Conservation (phyloP, 2,329 filamentous ascomycete species). For the Microsporum audouinii region DNA sequence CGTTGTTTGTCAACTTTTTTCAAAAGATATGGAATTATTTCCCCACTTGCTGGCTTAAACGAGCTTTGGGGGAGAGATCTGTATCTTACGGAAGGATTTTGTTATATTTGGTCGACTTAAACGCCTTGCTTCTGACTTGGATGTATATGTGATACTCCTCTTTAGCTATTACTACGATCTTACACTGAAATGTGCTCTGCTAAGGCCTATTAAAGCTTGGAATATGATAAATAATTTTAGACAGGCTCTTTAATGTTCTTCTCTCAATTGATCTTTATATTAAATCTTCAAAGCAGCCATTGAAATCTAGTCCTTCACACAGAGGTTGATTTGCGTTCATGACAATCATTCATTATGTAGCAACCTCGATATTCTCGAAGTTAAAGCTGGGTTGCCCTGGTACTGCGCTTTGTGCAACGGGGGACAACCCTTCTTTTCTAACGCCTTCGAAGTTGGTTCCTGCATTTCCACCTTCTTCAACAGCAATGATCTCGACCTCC, state of each 20-base stretch:
- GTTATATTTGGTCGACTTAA: background rate
- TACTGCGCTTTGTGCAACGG: constrained; percentile 59
- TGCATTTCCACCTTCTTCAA: constrained; percentile 48
- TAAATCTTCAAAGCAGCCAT: background rate
- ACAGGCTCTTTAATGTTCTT: background rate
- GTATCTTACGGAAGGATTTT: constrained; percentile 1
- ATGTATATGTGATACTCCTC: background rate
- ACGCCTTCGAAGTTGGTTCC: constrained; percentile 32
- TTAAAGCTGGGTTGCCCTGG: constrained; percentile 72
- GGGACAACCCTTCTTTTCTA: constrained; percentile 45
- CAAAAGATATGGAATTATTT: background rate
- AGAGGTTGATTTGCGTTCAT: background rate
- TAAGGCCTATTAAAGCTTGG: background rate
- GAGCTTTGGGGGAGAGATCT: background rate
- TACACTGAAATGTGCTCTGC: background rate
- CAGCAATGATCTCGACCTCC: constrained; percentile 58
- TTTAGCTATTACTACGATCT: background rate
- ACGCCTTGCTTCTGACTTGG: background rate
- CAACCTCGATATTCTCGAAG: constrained; percentile 61
- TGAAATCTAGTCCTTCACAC: background rate
- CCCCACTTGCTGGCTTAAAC: background rate
- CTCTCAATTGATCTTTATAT: background rate
- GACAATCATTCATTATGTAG: background rate
- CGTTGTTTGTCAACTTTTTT: background rate
- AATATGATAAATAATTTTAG: background rate